Evolutionary conservation across 2,329 filamentous ascomycete genomes (phyloP).

Genomic region (Ascochyta pisi): DNA sequence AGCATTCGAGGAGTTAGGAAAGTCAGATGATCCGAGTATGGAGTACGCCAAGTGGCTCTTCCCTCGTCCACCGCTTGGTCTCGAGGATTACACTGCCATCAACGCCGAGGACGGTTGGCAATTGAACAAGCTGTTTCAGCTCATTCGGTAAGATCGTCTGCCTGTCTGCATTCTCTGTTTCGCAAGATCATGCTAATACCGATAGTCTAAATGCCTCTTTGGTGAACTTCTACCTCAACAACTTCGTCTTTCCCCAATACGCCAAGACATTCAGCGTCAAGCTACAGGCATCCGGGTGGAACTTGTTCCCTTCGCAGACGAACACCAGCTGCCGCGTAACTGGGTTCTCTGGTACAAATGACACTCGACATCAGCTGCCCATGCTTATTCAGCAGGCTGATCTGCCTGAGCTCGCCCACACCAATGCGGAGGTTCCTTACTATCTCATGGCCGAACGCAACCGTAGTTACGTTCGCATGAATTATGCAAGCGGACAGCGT

Average conservation of each 20-base stretch:
- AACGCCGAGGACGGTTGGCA: slow-evolving; percentile 65
- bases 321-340: slow-evolving; percentile 57
- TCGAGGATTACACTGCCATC: slow-evolving; percentile 62
- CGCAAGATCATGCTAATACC: not conserved
- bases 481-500: slow-evolving; percentile 31
- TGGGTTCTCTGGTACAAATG: slow-evolving; percentile 76
- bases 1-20: slow-evolving; percentile 59
- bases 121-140: slow-evolving; percentile 52
- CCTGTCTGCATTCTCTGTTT: not conserved
- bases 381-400: slow-evolving; percentile 68
- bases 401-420: slow-evolving; percentile 62
- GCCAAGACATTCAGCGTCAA: slow-evolving; percentile 71
- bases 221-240: slow-evolving; percentile 71
- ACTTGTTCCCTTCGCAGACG: slow-evolving; percentile 51
- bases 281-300: slow-evolving; percentile 71
- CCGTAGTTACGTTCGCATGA: slow-evolving; percentile 53
- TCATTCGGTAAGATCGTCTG: slow-evolving; percentile 21
- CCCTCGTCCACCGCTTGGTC: slow-evolving; percentile 47
- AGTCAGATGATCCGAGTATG: slow-evolving; percentile 62
- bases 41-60: slow-evolving; percentile 66
- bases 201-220: slow-evolving; percentile 53
- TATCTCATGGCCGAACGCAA: slow-evolving; percentile 64
- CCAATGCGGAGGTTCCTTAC: slow-evolving; percentile 68
- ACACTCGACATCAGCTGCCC: slow-evolving; percentile 66
- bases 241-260: slow-evolving; percentile 69